Conservation (phyloP, 2,329 filamentous ascomycete genomes). For the Sarocladiaceae sp. region DNA sequence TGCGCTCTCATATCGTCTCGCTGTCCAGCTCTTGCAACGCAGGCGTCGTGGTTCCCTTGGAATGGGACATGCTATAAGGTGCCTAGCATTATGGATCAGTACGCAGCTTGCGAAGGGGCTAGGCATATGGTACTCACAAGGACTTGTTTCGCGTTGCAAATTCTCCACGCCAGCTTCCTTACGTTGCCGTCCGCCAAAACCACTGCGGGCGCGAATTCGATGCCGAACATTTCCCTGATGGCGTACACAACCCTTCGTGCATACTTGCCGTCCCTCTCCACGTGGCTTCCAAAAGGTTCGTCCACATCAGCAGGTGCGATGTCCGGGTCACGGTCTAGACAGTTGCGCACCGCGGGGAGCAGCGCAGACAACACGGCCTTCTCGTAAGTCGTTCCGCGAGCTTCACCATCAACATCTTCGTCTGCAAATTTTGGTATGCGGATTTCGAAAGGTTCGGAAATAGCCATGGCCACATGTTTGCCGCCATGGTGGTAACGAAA, state of each 20-base stretch:
- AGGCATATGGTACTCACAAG: conserved; percentile 55
- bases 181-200: conserved; percentile 91
- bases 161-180: conserved; percentile 85
- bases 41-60: conserved; percentile 59
- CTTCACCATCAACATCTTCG: conserved; percentile 61
- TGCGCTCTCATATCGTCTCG: conserved; percentile 20
- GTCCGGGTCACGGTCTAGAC: conserved; percentile 85
- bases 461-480: conserved; percentile 87
- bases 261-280: conserved; percentile 86
- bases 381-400: conserved; percentile 59
- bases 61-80: conserved; percentile 67
- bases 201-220: conserved; percentile 90
- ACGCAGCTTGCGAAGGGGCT: conserved; percentile 46
- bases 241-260: conserved; percentile 89
- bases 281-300: conserved; percentile 78
- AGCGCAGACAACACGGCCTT: conserved; percentile 71
- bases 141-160: conserved; percentile 94
- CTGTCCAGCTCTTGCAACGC: conserved; percentile 34
- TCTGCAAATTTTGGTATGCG: conserved; percentile 75
- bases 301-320: conserved; percentile 78
- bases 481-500: conserved; percentile 96
- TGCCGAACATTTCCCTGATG: conserved; percentile 93
- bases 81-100: conserved; percentile 43
- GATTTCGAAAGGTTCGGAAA: conserved; percentile 91
- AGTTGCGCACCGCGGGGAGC: conserved; percentile 82